Evolutionary conservation across 352 stramenopile genomes (phyloP).

Genomic region (Aphanomyces euteiches): DNA sequence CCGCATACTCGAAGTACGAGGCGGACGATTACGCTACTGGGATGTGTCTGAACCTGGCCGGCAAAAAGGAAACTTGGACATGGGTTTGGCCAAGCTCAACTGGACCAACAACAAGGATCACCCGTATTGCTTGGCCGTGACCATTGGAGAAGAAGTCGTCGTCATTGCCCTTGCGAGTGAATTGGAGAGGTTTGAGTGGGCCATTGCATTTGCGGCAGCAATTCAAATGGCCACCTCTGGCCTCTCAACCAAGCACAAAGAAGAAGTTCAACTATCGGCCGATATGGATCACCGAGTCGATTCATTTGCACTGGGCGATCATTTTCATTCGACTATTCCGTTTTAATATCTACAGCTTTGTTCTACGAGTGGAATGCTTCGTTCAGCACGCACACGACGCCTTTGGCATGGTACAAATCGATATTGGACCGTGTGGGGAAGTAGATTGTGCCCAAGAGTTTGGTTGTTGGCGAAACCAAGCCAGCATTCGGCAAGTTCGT

Average conservation of each 20-base stretch:
- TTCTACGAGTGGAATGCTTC: constrained; percentile 12
- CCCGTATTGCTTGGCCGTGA: constrained; percentile 74
- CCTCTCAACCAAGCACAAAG: constrained; percentile 39
- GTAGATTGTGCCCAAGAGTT: background rate
- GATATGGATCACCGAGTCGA: background rate
- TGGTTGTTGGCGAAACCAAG: background rate
- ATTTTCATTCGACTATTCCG: constrained; percentile 13
- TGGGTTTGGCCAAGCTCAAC: constrained; percentile 33
- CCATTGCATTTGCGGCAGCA: constrained; percentile 79
- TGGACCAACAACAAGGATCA: constrained; percentile 35
- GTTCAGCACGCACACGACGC: constrained; percentile 23
- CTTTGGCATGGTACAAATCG: constrained; percentile 12
- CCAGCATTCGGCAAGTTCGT: background rate
- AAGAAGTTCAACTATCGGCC: constrained; percentile 1
- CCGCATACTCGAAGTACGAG: constrained; percentile 70
- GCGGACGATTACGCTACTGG: constrained; percentile 79
- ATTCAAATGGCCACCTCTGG: constrained; percentile 83
- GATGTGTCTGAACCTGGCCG: constrained; percentile 5
- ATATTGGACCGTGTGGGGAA: background rate
- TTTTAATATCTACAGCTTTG: constrained; percentile 18
- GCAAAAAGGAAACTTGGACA: constrained; percentile 18
- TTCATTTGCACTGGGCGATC: background rate
- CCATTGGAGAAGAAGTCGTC: constrained; percentile 55
- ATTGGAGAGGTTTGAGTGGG: constrained; percentile 83
- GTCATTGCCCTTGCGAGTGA: constrained; percentile 59